Conservation (phyloP, 1,284 basidiomycete genomes). For the Sporisorium scitamineum region DNA sequence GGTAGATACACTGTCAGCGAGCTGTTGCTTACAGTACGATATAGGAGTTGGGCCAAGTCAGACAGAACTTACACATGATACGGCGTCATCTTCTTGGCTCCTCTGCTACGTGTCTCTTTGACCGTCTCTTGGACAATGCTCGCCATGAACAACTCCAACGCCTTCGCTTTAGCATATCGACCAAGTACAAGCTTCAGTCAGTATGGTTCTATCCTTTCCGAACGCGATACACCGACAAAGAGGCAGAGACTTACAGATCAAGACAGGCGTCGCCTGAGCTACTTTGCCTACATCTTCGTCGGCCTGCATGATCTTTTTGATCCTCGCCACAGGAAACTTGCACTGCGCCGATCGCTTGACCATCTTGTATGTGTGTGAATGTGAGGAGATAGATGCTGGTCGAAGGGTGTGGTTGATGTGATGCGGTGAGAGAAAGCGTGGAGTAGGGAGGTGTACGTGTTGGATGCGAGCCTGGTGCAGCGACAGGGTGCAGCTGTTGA, state of each 20-base stretch:
- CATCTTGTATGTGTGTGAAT: constrained; percentile 51
- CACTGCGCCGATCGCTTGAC: constrained; percentile 61
- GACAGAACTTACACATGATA: constrained; percentile 85
- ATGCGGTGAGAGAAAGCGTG: not conserved
- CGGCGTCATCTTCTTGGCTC: constrained; percentile 89
- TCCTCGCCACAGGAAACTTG: constrained; percentile 77
- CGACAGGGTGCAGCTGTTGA: constrained; percentile 11
- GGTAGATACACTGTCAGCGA: not conserved
- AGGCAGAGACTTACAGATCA: constrained; percentile 82
- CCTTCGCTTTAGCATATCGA: constrained; percentile 80
- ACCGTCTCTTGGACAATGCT: constrained; percentile 86
- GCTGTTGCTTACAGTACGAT: not conserved
- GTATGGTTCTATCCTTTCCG: not conserved
- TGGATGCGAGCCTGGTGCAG: not conserved
- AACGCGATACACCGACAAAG: not conserved
- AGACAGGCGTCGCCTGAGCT: constrained; percentile 93
- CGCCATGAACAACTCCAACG: constrained; percentile 91
- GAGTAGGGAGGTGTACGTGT: not conserved
- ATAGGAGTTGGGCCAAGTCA: too few relatives aligned
- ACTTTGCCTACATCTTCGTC: constrained; percentile 99
- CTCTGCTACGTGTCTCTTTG: constrained; percentile 82
- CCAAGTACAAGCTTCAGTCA: constrained; percentile 1
- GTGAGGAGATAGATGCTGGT: not conserved
- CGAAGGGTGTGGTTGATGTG: not conserved
- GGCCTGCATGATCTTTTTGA: constrained; percentile 99